These are phyloP conservation scores for Russula compacta DNA, from an alignment of 768 basidiomycete genomes.

Conservation along the genomic window DNA sequence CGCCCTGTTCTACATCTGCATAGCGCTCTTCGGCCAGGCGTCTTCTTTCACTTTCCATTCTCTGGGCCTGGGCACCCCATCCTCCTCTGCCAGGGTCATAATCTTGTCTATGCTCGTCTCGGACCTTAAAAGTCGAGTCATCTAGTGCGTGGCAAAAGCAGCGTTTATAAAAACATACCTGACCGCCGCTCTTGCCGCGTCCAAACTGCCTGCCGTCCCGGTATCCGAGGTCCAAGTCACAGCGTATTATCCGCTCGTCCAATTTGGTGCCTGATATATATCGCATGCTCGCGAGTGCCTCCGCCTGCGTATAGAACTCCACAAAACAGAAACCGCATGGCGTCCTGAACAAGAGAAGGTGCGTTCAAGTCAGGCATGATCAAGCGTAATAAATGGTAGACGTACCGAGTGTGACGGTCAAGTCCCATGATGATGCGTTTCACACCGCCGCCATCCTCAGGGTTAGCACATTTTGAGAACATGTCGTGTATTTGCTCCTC, in stretches of 20 bases:
- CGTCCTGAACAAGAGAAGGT: slow-evolving; percentile 41
- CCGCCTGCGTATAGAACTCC: slow-evolving; percentile 89
- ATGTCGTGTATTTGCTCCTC: slow-evolving; percentile 95
- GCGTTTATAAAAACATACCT: slow-evolving; percentile 35
- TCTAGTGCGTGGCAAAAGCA: background rate
- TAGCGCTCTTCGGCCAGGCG: slow-evolving; percentile 83
- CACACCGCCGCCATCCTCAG: slow-evolving; percentile 82
- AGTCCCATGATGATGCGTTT: slow-evolving; percentile 95
- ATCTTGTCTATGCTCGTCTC: slow-evolving; percentile 95
- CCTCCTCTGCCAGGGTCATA: slow-evolving; percentile 95
- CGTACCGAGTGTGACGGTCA: slow-evolving; percentile 78
- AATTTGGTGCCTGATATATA: slow-evolving; percentile 98
- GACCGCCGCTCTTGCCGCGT: slow-evolving; percentile 93
- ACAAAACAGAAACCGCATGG: slow-evolving; percentile 96
- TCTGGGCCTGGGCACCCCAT: slow-evolving; percentile 84
- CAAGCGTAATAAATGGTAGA: background rate
- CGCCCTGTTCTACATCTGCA: slow-evolving; percentile 68
- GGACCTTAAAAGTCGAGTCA: slow-evolving; percentile 34
- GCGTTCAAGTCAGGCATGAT: background rate
- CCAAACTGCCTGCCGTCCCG: slow-evolving; percentile 96
- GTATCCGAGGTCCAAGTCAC: slow-evolving; percentile 95
- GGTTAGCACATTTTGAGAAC: slow-evolving; percentile 81
- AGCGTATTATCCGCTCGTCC: slow-evolving; percentile 96
- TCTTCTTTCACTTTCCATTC: slow-evolving; percentile 61
- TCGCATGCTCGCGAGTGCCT: slow-evolving; percentile 86